phyloP scores from a whole-genome alignment of 192 early-diverging fungal species.

The Powellomyces hirtus region DNA sequence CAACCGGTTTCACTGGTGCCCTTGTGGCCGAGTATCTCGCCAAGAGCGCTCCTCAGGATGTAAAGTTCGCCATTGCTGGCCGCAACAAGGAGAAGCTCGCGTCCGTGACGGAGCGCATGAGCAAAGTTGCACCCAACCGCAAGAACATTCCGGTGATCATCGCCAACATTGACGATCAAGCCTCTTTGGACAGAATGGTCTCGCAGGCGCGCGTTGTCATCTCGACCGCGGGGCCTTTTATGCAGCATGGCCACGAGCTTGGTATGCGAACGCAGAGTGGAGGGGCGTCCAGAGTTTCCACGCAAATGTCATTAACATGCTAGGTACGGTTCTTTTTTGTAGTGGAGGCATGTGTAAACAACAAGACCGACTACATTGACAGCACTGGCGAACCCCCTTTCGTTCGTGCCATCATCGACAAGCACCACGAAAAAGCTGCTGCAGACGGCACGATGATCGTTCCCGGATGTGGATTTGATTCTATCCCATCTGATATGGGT shows the following conservation, averaged over 20 bases:
- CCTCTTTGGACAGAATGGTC: constrained; percentile 60
- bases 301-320: not conserved
- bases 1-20: constrained; percentile 81
- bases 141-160: constrained; percentile 57
- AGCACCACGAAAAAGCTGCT: constrained; percentile 66
- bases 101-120: constrained; percentile 49
- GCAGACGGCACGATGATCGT: constrained; percentile 70
- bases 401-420: constrained; percentile 61
- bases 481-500: constrained; percentile 85
- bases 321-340: too few species aligned
- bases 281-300: too few species aligned
- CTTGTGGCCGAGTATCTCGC: constrained; percentile 66
- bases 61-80: constrained; percentile 78
- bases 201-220: constrained; percentile 70
- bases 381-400: constrained; percentile 81
- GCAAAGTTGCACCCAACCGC: constrained; percentile 42
- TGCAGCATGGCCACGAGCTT: constrained; percentile 60
- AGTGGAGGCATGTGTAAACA: constrained; percentile 66
- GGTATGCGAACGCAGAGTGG: not conserved
- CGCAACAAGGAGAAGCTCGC: constrained; percentile 68
- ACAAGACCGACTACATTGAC: constrained; percentile 83
- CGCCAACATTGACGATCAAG: constrained; percentile 63
- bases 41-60: constrained; percentile 42
- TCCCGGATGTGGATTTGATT: constrained; percentile 86
- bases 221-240: constrained; percentile 81